These are phyloP conservation scores for Arthromyces matolae DNA, from an alignment of 768 basidiomycete species.

Conservation along the genomic window DNA sequence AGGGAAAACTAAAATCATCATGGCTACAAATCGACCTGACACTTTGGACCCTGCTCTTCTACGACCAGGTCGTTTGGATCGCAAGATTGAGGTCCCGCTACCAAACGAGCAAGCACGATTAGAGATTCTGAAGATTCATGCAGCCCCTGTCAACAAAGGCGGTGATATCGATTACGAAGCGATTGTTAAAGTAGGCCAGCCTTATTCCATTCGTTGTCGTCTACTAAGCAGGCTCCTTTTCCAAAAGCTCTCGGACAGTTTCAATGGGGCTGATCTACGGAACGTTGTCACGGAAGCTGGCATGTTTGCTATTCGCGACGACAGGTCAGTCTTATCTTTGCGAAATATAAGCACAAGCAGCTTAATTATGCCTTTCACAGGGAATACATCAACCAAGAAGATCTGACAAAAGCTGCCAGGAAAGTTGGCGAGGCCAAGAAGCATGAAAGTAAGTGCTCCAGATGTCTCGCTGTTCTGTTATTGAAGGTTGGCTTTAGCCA, in stretches of 20 bases:
- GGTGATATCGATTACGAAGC: conserved; percentile 98
- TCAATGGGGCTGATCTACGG: conserved; percentile 95
- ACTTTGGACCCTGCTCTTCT: conserved; percentile 96
- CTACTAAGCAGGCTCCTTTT: not conserved
- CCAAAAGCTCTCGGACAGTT: conserved; percentile 74
- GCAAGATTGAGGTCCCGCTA: conserved; percentile 96
- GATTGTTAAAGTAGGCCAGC: conserved; percentile 75
- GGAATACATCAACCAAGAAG: conserved; percentile 91
- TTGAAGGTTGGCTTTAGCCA: conserved; percentile 32
- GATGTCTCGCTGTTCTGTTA: not conserved
- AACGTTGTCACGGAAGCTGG: conserved; percentile 96
- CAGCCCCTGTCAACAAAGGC: conserved; percentile 88
- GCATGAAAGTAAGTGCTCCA: conserved; percentile 75
- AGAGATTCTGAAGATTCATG: conserved; percentile 97
- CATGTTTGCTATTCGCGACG: conserved; percentile 98
- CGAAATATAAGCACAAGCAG: not conserved
- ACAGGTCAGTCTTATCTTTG: conserved; percentile 53
- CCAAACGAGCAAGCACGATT: conserved; percentile 96
- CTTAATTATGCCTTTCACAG: conserved; percentile 35
- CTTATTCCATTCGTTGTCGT: not conserved
- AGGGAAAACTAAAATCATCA: conserved; percentile 93
- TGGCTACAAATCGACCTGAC: conserved; percentile 99
- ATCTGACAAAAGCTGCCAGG: conserved; percentile 91
- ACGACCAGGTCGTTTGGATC: conserved; percentile 91
- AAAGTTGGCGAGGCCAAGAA: conserved; percentile 98